A percentile compares a stretch with the other conserved stretches of the same genome.
These are phyloP conservation scores for Neopestalotiopsis clavispora DNA, from an alignment of 2,329 filamentous ascomycete genomes.

Conservation along the genomic window DNA sequence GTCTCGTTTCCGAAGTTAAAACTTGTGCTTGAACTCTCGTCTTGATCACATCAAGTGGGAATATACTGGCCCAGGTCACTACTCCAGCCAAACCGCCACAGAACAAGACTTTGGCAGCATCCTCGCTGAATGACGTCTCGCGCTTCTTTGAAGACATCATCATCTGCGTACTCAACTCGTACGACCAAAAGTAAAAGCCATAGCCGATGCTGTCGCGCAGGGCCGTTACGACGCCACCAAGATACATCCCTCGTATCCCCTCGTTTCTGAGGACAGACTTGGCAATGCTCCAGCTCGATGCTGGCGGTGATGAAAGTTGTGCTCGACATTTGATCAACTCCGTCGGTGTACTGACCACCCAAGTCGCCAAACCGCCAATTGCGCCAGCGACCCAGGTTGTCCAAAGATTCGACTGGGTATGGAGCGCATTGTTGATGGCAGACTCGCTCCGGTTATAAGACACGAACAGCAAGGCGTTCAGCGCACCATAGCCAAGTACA, in stretches of 20 bases:
- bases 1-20: slow-evolving; percentile 30
- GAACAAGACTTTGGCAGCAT: slow-evolving; percentile 70
- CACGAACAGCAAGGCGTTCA: slow-evolving; percentile 89
- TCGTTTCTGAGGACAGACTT: slow-evolving; percentile 60
- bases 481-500: slow-evolving; percentile 84
- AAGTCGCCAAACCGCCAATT: slow-evolving; percentile 81
- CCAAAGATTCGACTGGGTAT: slow-evolving; percentile 54
- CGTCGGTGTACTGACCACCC: slow-evolving; percentile 84
- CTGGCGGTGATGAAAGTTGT: slow-evolving; percentile 60
- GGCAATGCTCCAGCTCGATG: slow-evolving; percentile 68
- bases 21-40: slow-evolving; percentile 84
- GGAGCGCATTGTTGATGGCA: slow-evolving; percentile 53
- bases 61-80: slow-evolving; percentile 87
- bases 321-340: slow-evolving; percentile 90
- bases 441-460: slow-evolving; percentile 86
- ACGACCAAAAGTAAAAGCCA: slow-evolving; percentile 96
- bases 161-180: slow-evolving; percentile 73
- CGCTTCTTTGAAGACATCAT: slow-evolving; percentile 43
- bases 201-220: slow-evolving; percentile 90
- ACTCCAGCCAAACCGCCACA: slow-evolving; percentile 89
- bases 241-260: slow-evolving; percentile 76
- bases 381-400: slow-evolving; percentile 82
- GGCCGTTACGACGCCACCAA: slow-evolving; percentile 81
- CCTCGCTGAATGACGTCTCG: slow-evolving; percentile 38
- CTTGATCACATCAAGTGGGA: slow-evolving; percentile 91